Conservation (phyloP, 192 early-diverging fungal species). For the Dispira parvispora region DNA sequence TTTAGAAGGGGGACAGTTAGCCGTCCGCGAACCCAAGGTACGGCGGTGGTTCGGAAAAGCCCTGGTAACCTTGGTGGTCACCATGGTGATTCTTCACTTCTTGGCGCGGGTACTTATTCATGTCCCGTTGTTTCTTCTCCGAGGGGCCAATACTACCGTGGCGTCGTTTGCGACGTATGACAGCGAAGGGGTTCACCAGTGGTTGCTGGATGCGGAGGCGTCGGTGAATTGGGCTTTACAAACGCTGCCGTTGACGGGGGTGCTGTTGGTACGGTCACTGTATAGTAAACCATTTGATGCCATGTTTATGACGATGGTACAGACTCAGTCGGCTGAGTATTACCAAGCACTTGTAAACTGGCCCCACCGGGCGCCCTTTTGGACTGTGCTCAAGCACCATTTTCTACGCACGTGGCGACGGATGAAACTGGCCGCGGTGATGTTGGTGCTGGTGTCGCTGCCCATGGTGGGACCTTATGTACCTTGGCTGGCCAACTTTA, state of each 20-base stretch:
- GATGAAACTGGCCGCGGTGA: slow-evolving; percentile 19
- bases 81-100: slow-evolving; percentile 22
- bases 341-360: slow-evolving; percentile 16
- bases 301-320: slow-evolving; percentile 27
- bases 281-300: slow-evolving; percentile 39
- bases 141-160: slow-evolving; percentile 17
- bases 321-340: slow-evolving; percentile 9
- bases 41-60: slow-evolving; percentile 23
- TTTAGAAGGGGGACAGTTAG: slow-evolving; percentile 24
- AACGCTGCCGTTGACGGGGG: slow-evolving; percentile 27
- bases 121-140: slow-evolving; percentile 23
- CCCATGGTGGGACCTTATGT: slow-evolving; percentile 35
- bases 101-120: slow-evolving; percentile 28
- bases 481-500: slow-evolving; percentile 29
- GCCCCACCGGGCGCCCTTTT: slow-evolving; percentile 24
- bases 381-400: slow-evolving; percentile 33
- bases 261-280: slow-evolving; percentile 38
- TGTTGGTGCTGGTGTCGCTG: slow-evolving; percentile 29
- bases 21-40: slow-evolving; percentile 27
- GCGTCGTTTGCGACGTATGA: slow-evolving; percentile 15
- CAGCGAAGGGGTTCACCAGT: slow-evolving; percentile 16
- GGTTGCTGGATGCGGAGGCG: slow-evolving; percentile 16
- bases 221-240: slow-evolving; percentile 22
- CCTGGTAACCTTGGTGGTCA: slow-evolving; percentile 20
- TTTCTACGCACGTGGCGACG: slow-evolving; percentile 26